Conservation (phyloP, 2,329 filamentous ascomycete species). For the Neoscytalidium dimidiatum region DNA sequence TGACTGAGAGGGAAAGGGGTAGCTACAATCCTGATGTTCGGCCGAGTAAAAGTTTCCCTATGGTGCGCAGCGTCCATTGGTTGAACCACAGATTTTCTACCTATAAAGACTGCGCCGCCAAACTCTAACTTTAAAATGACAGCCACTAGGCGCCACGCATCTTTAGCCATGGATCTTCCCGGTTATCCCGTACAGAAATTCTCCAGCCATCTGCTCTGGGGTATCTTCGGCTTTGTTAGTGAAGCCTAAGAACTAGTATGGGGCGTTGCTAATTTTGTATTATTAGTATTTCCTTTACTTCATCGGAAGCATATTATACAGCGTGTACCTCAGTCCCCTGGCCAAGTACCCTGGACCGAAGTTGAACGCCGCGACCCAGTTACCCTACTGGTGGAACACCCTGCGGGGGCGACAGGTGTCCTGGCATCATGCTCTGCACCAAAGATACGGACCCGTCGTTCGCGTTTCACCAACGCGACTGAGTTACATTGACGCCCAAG, state of each 20-base stretch:
- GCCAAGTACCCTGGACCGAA: background rate
- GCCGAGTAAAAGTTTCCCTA: background rate
- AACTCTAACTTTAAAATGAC: background rate
- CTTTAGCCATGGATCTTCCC: background rate
- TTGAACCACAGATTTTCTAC: background rate
- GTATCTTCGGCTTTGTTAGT: background rate
- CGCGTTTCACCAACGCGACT: constrained; percentile 44
- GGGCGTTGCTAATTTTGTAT: background rate
- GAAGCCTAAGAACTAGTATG: background rate
- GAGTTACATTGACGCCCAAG: constrained; percentile 45
- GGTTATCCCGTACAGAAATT: background rate
- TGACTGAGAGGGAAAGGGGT: background rate
- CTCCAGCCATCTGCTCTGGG: background rate
- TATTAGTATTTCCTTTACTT: background rate
- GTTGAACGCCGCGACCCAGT: background rate
- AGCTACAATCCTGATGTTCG: background rate
- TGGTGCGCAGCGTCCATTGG: background rate
- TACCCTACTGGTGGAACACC: background rate
- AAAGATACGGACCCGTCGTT: constrained; percentile 30
- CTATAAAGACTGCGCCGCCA: background rate
- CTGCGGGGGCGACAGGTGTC: background rate
- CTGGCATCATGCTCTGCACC: background rate
- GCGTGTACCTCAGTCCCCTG: background rate
- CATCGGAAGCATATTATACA: background rate
- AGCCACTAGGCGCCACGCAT: background rate